These are phyloP conservation scores for Tricholoma sp. DNA, from an alignment of 768 basidiomycete genomes.

Conservation along the genomic window DNA sequence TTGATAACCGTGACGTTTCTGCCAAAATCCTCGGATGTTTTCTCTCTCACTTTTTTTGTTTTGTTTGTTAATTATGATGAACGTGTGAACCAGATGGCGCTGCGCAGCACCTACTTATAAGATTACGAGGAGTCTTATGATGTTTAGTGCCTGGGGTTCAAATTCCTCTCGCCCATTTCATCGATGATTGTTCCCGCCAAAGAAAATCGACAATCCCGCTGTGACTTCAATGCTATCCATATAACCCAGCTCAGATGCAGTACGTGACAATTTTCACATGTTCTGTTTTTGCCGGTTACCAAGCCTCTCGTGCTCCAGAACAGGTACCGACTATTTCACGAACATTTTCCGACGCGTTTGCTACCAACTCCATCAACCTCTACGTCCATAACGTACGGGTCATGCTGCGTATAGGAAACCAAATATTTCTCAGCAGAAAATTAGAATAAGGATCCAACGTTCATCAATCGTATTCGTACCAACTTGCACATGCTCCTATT, in stretches of 20 bases:
- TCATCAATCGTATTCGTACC: background rate
- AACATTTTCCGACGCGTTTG: background rate
- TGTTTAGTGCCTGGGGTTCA: no score
- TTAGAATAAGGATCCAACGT: background rate
- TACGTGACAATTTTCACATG: background rate
- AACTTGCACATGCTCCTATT: slow-evolving; percentile 8
- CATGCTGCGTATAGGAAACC: background rate
- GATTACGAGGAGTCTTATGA: no score
- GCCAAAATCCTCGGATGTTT: no score
- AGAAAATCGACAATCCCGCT: background rate
- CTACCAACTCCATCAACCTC: background rate
- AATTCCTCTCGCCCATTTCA: background rate
- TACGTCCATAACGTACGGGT: background rate
- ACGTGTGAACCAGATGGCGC: no score
- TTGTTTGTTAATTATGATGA: no score
- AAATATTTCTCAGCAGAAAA: background rate
- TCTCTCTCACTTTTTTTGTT: no score
- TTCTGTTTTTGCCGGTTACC: background rate
- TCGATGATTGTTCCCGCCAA: background rate
- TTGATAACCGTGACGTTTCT: no score
- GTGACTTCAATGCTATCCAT: background rate
- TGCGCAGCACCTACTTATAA: no score
- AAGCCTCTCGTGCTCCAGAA: background rate
- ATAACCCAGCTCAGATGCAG: background rate
- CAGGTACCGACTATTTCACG: background rate